Conservation (phyloP, 176 grass and related monocot genomes). For the Oryza coarctata region DNA sequence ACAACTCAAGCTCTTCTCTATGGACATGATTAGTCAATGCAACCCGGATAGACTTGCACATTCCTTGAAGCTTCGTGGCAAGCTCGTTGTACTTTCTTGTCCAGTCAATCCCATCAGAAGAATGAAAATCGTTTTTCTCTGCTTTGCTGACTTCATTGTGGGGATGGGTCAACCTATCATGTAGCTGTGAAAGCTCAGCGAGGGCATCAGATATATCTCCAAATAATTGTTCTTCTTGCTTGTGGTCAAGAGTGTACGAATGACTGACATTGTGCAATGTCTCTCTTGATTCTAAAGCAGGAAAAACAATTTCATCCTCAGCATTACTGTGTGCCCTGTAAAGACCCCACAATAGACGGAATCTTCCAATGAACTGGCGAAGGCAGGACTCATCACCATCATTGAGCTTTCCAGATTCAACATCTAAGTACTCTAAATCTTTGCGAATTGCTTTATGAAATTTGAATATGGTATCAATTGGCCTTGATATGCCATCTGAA, state of each 20-base stretch:
- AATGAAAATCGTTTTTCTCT: conserved; percentile 16
- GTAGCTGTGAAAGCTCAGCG: conserved; percentile 66
- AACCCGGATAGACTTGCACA: conserved; percentile 95
- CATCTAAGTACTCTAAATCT: conserved; percentile 89
- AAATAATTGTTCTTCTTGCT: conserved; percentile 97
- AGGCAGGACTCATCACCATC: conserved; percentile 73
- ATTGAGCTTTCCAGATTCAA: conserved; percentile 89
- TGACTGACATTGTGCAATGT: conserved; percentile 97
- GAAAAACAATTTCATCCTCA: conserved; percentile 99
- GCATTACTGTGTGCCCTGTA: conserved; percentile 98
- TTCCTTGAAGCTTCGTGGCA: conserved; percentile 90
- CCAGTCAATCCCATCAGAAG: conserved; percentile 33
- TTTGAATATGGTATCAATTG: conserved; percentile 98
- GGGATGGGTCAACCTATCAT: conserved; percentile 44
- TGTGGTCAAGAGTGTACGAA: conserved; percentile 98
- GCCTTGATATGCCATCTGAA: conserved; percentile 58
- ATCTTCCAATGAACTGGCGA: conserved; percentile 86
- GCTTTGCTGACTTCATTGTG: conserved; percentile 23
- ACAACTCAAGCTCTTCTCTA: conserved; percentile 92
- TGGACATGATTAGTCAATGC: conserved; percentile 90
- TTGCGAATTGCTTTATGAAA: conserved; percentile 99
- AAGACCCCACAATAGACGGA: conserved; percentile 91
- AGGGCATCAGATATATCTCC: conserved; percentile 81
- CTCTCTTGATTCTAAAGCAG: conserved; percentile 94
- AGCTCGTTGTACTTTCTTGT: conserved; percentile 86